Percentiles rank a stretch among this genome's conserved stretches.
These are phyloP conservation scores for Uronychia binucleata DNA, from an alignment of 73 alveolate genomes.

Conservation along the genomic window DNA sequence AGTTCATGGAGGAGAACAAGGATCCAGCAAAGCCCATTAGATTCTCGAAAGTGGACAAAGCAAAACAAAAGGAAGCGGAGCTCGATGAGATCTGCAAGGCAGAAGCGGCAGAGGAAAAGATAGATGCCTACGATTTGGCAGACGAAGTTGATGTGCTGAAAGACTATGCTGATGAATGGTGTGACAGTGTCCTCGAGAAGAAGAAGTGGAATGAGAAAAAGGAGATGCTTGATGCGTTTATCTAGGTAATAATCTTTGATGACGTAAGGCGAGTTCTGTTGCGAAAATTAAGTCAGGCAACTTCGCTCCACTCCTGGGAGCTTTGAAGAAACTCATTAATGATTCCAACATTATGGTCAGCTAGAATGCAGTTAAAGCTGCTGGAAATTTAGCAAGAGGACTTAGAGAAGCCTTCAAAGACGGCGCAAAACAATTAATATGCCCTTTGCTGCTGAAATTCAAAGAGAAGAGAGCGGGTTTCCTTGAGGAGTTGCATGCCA, in stretches of 20 bases:
- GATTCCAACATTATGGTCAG: constrained; percentile 46
- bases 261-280: too few species aligned
- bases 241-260: constrained; percentile 10
- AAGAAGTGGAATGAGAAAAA: constrained; percentile 84
- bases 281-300: constrained; percentile 50
- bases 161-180: constrained; percentile 75
- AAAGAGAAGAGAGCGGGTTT: constrained; percentile 41
- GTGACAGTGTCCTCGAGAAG: constrained; percentile 63
- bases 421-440: constrained; percentile 22
- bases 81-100: constrained; percentile 51
- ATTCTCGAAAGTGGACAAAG: constrained; percentile 32
- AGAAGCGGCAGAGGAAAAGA: constrained; percentile 63
- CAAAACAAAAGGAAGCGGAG: constrained; percentile 36
- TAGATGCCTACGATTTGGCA: constrained; percentile 72
- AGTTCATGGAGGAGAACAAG: constrained; percentile 7
- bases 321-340: constrained; percentile 36
- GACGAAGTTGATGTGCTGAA: constrained; percentile 77
- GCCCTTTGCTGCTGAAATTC: constrained; percentile 33
- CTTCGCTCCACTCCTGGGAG: constrained; percentile 3
- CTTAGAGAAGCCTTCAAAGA: constrained; percentile 35
- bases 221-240: constrained; percentile 65
- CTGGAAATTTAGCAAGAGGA: constrained; percentile 45
- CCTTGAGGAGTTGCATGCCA: constrained; percentile 35
- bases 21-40: constrained; percentile 25
- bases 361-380: constrained; percentile 27